Conservation (phyloP, 441 rosid species). For the Populus hybrid region DNA sequence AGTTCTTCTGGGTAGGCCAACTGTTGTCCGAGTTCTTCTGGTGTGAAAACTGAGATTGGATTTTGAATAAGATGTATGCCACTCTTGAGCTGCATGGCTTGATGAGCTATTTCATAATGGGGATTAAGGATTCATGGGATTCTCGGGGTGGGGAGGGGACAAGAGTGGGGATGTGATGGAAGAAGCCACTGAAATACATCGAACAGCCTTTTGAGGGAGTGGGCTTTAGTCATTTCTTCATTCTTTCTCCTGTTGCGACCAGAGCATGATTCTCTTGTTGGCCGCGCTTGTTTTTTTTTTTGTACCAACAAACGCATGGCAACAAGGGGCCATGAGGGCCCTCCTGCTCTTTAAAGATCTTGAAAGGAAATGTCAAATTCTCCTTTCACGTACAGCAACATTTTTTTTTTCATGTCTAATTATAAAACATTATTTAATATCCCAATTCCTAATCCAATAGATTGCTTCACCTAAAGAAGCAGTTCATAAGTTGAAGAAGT, state of each 20-base stretch:
- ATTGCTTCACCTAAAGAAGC: background rate
- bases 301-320: slow-evolving; percentile 22
- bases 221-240: slow-evolving; percentile 4
- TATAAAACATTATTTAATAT: background rate
- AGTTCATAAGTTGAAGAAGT: too few species aligned
- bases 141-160: background rate
- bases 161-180: slow-evolving; percentile 8
- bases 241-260: slow-evolving; percentile 2
- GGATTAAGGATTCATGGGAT: background rate
- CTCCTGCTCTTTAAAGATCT: slow-evolving; percentile 6
- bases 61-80: background rate
- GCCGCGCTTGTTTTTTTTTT: slow-evolving; percentile 22
- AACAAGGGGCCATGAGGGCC: slow-evolving; percentile 21
- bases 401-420: too few species aligned
- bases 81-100: slow-evolving; percentile 9
- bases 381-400: background rate
- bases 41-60: background rate
- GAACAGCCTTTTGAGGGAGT: background rate
- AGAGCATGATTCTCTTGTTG: slow-evolving; percentile 24
- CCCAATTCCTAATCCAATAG: background rate
- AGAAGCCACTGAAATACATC: slow-evolving; percentile 8
- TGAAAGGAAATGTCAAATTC: background rate
- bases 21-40: background rate
- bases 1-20: background rate
- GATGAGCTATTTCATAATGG: background rate